These are phyloP conservation scores for Colletotrichum australisinense DNA, from an alignment of 2,329 filamentous ascomycete genomes.

Conservation along the genomic window DNA sequence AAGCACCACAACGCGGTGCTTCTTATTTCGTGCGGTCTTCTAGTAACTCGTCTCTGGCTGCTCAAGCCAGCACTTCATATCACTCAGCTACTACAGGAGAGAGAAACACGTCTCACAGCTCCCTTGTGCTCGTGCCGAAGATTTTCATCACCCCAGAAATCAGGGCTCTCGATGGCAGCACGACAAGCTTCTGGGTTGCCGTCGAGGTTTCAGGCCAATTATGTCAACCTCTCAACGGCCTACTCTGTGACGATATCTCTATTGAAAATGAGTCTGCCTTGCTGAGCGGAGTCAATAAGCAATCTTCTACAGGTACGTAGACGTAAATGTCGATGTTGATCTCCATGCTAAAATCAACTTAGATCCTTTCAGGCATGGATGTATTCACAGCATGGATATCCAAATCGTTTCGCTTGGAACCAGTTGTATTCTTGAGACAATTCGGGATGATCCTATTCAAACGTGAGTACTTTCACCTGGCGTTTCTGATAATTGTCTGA, in stretches of 20 bases:
- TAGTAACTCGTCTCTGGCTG: too few species aligned
- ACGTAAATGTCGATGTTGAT: background rate
- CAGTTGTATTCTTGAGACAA: constrained; percentile 50
- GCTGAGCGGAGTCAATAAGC: background rate
- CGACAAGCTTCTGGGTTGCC: constrained; percentile 58
- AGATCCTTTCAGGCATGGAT: constrained; percentile 53
- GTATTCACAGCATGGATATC: constrained; percentile 60
- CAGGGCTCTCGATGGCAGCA: constrained; percentile 46
- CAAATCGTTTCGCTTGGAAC: constrained; percentile 57
- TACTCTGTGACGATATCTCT: background rate
- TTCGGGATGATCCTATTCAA: constrained; percentile 57
- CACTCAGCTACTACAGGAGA: background rate
- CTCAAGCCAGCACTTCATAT: background rate
- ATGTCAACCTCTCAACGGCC: constrained; percentile 35
- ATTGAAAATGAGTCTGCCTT: too few species aligned
- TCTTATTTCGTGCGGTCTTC: background rate
- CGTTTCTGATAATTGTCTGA: background rate
- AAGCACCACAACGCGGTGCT: background rate
- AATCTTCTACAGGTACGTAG: background rate
- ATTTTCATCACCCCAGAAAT: constrained; percentile 57
- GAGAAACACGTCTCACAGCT: background rate
- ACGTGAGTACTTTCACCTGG: constrained; percentile 47
- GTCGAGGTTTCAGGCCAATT: constrained; percentile 59
- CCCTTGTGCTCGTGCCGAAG: constrained; percentile 51
- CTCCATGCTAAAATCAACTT: background rate